Conservation (phyloP, 2,329 filamentous ascomycete species). For the Endocalyx cinctus region DNA sequence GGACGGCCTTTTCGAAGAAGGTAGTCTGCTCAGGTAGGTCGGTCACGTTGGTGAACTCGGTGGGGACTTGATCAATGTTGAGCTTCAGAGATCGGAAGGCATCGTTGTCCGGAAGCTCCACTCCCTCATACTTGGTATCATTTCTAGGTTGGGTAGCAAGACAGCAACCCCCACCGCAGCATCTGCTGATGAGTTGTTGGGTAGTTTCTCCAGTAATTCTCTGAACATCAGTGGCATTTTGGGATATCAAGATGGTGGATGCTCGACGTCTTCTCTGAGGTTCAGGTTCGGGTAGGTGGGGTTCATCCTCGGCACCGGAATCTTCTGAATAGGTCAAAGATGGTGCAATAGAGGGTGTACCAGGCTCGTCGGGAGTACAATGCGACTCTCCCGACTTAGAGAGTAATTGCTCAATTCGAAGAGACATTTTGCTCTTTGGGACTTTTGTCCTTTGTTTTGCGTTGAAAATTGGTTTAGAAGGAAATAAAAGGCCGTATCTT, state of each 20-base stretch:
- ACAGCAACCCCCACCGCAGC: conserved; percentile 62
- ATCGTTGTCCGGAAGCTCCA: conserved; percentile 69
- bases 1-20: conserved; percentile 57
- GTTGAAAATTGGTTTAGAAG: not conserved
- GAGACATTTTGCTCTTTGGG: conserved; percentile 25
- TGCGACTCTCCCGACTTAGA: conserved; percentile 35
- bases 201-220: conserved; percentile 61
- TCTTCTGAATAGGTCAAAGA: conserved; percentile 61
- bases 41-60: conserved; percentile 64
- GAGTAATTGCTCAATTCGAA: conserved; percentile 34
- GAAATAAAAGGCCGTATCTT: no score
- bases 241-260: conserved; percentile 63
- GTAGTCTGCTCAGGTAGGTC: conserved; percentile 73
- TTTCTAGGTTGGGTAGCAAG: conserved; percentile 43
- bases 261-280: conserved; percentile 55
- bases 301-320: conserved; percentile 52
- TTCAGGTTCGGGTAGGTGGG: conserved; percentile 43
- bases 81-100: conserved; percentile 78
- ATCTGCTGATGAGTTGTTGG: conserved; percentile 56
- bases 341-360: conserved; percentile 48
- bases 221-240: conserved; percentile 58
- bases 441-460: not conserved
- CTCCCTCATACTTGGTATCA: conserved; percentile 45
- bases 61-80: conserved; percentile 70
- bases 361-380: conserved; percentile 41